Percentiles rank a stretch among this genome's conserved stretches.
phyloP scores from a whole-genome alignment of 352 stramenopile genomes.

The Phytophthora tentaculata region DNA sequence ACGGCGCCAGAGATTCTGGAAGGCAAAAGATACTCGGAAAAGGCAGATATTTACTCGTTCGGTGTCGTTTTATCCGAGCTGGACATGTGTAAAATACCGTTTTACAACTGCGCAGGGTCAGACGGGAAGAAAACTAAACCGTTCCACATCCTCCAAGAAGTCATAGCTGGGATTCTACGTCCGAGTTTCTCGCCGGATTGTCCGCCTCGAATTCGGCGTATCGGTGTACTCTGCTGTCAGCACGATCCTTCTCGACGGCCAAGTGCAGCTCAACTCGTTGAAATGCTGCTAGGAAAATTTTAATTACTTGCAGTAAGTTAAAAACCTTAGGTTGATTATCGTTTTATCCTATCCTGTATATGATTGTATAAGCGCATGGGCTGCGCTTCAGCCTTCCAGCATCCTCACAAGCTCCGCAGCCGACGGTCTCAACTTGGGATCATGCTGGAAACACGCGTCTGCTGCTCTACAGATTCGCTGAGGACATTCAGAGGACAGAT shows the following conservation, averaged over 20 bases:
- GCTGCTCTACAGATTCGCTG: conserved; percentile 42
- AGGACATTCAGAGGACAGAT: conserved; percentile 48
- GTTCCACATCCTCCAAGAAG: conserved; percentile 52
- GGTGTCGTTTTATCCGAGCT: background rate
- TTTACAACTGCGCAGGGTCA: conserved; percentile 10
- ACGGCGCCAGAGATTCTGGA: background rate
- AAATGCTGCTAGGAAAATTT: conserved; percentile 29
- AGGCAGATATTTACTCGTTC: background rate
- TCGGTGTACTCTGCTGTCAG: conserved; percentile 49
- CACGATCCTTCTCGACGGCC: conserved; percentile 39
- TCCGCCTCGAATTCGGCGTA: conserved; percentile 41
- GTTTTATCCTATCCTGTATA: conserved; percentile 16
- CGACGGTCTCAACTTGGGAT: conserved; percentile 45
- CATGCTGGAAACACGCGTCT: conserved; percentile 50
- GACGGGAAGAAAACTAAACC: conserved; percentile 40
- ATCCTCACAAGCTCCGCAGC: conserved; percentile 47
- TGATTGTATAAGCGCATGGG: conserved; percentile 24
- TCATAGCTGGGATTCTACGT: conserved; percentile 49
- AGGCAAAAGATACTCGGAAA: background rate
- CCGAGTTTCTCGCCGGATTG: conserved; percentile 51
- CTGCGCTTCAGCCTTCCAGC: conserved; percentile 38
- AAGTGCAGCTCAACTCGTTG: conserved; percentile 25
- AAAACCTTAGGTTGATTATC: conserved; percentile 13
- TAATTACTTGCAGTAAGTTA: background rate
- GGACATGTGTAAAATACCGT: background rate